Percentiles rank a stretch among this genome's conserved stretches.
These are phyloP conservation scores for Mortierella sp. DNA, from an alignment of 371 early-diverging fungal genomes.

Conservation along the genomic window DNA sequence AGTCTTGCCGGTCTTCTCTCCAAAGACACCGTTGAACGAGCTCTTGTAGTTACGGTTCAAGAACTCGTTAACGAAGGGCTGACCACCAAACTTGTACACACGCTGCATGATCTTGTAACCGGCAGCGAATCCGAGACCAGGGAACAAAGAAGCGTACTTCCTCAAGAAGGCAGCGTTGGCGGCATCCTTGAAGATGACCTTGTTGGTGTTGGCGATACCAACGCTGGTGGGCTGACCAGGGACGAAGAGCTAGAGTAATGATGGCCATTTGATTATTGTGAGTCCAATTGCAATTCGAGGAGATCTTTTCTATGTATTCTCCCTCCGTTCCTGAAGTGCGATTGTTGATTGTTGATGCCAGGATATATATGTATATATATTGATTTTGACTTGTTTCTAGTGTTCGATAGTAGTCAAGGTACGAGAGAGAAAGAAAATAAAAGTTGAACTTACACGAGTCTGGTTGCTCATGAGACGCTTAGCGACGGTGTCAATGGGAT, in stretches of 20 bases:
- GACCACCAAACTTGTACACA: conserved; percentile 98
- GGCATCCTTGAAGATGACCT: conserved; percentile 78
- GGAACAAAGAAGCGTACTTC: conserved; percentile 95
- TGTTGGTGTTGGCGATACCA: conserved; percentile 47
- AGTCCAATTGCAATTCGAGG: background rate
- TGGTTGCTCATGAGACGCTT: conserved; percentile 98
- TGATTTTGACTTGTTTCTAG: no score
- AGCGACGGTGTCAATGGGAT: conserved; percentile 98
- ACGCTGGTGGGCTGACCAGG: conserved; percentile 34
- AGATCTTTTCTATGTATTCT: background rate
- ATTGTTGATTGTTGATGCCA: no score
- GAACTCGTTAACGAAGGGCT: conserved; percentile 95
- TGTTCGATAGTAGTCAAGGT: no score
- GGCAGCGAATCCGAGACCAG: conserved; percentile 97
- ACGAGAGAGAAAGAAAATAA: background rate
- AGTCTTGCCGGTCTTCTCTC: conserved; percentile 94
- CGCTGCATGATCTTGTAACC: conserved; percentile 97
- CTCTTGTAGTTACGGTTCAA: conserved; percentile 84
- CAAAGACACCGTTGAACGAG: conserved; percentile 84
- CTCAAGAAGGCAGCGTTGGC: conserved; percentile 75
- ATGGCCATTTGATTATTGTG: background rate
- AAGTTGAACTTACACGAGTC: conserved; percentile 69
- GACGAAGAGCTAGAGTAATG: conserved; percentile 27
- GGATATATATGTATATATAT: no score
- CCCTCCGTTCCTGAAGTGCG: no score